Percentiles rank a stretch among this genome's conserved stretches.
Conservation (phyloP, 148 eudicot species). For the Vaccinium vitisidaea region DNA sequence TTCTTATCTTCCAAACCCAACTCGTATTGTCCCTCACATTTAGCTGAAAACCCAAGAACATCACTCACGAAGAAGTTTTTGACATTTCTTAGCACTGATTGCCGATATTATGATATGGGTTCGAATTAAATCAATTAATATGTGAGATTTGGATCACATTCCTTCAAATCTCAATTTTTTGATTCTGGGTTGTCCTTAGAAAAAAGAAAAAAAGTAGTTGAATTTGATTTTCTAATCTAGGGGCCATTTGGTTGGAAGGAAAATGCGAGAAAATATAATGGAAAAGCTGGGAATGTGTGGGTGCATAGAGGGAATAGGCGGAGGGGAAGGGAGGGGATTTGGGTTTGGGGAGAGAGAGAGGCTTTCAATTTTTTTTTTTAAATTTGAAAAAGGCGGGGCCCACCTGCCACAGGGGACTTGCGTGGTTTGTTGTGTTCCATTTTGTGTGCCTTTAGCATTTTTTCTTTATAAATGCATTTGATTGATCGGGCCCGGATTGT, state of each 20-base stretch:
- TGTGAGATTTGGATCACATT: neutral
- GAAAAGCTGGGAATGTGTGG: conserved; percentile 25
- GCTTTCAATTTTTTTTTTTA: no score
- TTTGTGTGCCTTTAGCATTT: no score
- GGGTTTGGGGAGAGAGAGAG: no score
- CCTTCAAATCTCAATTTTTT: neutral
- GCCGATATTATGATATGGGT: conserved; percentile 1
- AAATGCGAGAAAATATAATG: conserved; percentile 29
- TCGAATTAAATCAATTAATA: neutral
- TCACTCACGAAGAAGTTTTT: neutral
- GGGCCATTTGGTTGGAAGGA: neutral
- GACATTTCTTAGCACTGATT: neutral
- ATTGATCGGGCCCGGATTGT: no score
- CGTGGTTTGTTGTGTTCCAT: no score
- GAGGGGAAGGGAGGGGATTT: no score
- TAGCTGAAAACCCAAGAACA: neutral
- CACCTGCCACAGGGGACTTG: no score
- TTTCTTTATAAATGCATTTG: no score
- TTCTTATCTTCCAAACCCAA: neutral
- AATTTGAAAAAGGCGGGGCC: no score
- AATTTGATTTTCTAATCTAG: neutral
- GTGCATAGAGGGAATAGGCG: no score
- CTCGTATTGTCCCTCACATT: neutral
- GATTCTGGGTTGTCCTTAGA: neutral
- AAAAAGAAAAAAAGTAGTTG: neutral